Conservation (phyloP, 805 yeast species). For the Wickerhamiella slavikovae region DNA sequence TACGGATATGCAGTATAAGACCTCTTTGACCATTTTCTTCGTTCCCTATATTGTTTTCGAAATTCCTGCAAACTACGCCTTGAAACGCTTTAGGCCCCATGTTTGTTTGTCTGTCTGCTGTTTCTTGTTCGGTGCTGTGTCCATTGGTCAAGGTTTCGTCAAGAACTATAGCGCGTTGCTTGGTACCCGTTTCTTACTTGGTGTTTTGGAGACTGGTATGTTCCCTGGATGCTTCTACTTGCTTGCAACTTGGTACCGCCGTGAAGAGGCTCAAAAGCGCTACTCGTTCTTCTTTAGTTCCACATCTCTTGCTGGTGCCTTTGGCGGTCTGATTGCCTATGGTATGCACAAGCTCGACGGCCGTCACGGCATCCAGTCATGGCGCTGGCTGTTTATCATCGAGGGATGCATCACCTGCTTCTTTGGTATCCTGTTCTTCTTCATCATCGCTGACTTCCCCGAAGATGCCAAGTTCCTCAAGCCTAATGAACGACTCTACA, state of each 20-base stretch:
- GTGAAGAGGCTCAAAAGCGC: constrained; percentile 46
- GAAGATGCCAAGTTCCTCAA: constrained; percentile 38
- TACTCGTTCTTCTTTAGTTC: constrained; percentile 50
- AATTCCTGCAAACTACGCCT: constrained; percentile 38
- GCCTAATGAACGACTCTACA: constrained; percentile 30
- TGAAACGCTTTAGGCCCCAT: constrained; percentile 42
- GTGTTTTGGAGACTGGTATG: constrained; percentile 48
- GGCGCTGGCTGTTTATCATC: constrained; percentile 36
- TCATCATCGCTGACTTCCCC: constrained; percentile 50
- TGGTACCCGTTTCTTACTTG: constrained; percentile 44
- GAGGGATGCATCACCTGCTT: constrained; percentile 25
- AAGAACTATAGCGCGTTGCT: constrained; percentile 36
- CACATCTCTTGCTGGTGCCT: constrained; percentile 60
- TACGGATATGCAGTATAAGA: constrained; percentile 37
- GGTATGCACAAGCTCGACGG: constrained; percentile 35
- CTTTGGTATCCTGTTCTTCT: constrained; percentile 20
- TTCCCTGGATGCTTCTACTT: constrained; percentile 61
- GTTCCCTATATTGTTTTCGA: constrained; percentile 49
- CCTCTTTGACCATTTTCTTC: constrained; percentile 47
- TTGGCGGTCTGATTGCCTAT: constrained; percentile 55
- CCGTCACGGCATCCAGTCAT: constrained; percentile 24
- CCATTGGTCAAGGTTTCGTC: constrained; percentile 47
- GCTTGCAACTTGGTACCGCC: constrained; percentile 42
- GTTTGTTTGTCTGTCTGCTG: constrained; percentile 41
- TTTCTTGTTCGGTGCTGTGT: constrained; percentile 39